phyloP scores from a whole-genome alignment of 371 early-diverging fungal genomes.

The Mucor indicus region DNA sequence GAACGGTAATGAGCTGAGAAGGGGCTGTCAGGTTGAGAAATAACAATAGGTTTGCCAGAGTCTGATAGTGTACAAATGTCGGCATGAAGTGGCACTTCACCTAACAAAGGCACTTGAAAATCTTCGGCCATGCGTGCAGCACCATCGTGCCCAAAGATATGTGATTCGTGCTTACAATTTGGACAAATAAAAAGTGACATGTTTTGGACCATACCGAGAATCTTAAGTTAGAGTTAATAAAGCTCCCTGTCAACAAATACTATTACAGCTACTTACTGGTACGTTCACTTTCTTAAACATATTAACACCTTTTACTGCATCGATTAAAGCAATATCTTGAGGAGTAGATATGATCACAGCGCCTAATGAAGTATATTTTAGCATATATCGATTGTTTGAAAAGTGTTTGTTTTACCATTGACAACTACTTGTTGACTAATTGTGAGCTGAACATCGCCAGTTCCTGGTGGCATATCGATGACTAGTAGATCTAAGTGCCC shows the following conservation, averaged over 20 bases:
- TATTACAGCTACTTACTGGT: slow-evolving; percentile 56
- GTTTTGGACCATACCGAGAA: slow-evolving; percentile 87
- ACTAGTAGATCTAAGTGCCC: slow-evolving; percentile 73
- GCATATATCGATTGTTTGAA: not conserved
- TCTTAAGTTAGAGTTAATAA: slow-evolving; percentile 38
- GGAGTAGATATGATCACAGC: slow-evolving; percentile 90
- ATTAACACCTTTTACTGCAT: slow-evolving; percentile 78
- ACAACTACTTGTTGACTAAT: slow-evolving; percentile 79
- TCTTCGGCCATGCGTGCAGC: slow-evolving; percentile 60
- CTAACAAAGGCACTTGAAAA: slow-evolving; percentile 65
- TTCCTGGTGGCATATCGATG: slow-evolving; percentile 93
- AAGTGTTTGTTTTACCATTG: slow-evolving; percentile 44
- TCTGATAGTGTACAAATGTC: slow-evolving; percentile 75
- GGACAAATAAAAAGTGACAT: slow-evolving; percentile 86
- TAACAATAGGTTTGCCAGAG: slow-evolving; percentile 74
- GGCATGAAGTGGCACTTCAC: slow-evolving; percentile 77
- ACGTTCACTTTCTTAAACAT: slow-evolving; percentile 84
- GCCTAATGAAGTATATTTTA: slow-evolving; percentile 34
- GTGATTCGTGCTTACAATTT: slow-evolving; percentile 72
- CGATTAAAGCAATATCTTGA: slow-evolving; percentile 84
- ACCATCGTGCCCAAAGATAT: slow-evolving; percentile 79
- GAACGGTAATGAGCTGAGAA: slow-evolving; percentile 60
- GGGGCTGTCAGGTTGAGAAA: slow-evolving; percentile 63
- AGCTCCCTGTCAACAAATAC: no score
- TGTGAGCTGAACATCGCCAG: slow-evolving; percentile 87